Evolutionary conservation across 768 basidiomycete species (phyloP).

Genomic region (Leccinum ochraceum): DNA sequence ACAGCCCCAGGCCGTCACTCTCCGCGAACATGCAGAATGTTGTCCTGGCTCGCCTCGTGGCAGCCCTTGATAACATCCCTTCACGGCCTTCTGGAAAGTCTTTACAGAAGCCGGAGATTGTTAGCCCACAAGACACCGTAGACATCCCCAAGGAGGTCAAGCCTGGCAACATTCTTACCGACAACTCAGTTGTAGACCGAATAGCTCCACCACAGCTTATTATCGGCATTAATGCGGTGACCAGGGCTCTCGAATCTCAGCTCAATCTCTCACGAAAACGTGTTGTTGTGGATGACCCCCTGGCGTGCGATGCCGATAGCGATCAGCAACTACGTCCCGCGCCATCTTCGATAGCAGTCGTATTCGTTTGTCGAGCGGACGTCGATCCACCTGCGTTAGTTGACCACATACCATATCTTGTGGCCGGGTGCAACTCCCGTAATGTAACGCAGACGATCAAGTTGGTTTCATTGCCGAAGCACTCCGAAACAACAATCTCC

Average conservation of each 20-base stretch:
- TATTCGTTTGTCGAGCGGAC: constrained; percentile 77
- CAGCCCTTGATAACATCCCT: constrained; percentile 51
- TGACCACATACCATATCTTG: constrained; percentile 73
- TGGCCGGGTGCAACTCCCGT: constrained; percentile 71
- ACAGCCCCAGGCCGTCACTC: constrained; percentile 56
- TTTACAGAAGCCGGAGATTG: constrained; percentile 1
- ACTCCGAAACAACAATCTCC: constrained; percentile 63
- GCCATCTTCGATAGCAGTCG: constrained; percentile 30
- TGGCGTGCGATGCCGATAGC: not conserved
- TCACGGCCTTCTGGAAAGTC: constrained; percentile 27
- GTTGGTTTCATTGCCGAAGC: constrained; percentile 65
- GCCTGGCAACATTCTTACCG: not conserved
- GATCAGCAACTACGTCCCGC: constrained; percentile 1
- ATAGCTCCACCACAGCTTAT: constrained; percentile 41
- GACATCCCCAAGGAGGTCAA: constrained; percentile 26
- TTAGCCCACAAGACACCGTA: constrained; percentile 19
- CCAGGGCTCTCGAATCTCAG: constrained; percentile 67
- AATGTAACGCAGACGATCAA: constrained; percentile 41
- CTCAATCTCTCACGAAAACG: constrained; percentile 34
- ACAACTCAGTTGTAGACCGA: not conserved
- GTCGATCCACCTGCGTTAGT: constrained; percentile 71
- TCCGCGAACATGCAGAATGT: constrained; percentile 63
- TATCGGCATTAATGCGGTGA: constrained; percentile 81
- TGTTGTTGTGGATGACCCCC: constrained; percentile 4
- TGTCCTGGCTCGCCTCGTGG: constrained; percentile 51